These are phyloP conservation scores for Cercospora zeina DNA, from an alignment of 2,329 filamentous ascomycete genomes.

Conservation along the genomic window DNA sequence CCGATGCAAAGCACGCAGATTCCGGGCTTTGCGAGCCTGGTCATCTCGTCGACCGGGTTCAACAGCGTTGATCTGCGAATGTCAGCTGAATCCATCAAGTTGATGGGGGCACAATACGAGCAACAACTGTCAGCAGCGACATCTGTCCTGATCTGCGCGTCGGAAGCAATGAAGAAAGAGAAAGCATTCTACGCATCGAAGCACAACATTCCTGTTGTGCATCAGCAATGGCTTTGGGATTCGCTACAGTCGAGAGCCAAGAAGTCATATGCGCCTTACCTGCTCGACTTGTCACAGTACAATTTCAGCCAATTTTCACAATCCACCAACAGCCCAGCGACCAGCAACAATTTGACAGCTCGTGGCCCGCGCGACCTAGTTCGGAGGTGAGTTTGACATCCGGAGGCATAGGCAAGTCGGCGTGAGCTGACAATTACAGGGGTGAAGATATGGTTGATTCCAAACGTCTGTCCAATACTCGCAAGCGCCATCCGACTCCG, in stretches of 20 bases:
- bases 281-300: constrained; percentile 28
- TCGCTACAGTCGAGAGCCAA: constrained; percentile 62
- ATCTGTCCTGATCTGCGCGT: constrained; percentile 71
- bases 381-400: constrained; percentile 21
- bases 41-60: constrained; percentile 49
- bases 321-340: constrained; percentile 24
- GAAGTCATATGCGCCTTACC: constrained; percentile 49
- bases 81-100: constrained; percentile 70
- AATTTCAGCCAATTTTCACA: constrained; percentile 25
- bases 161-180: constrained; percentile 58
- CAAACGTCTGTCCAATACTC: constrained; percentile 38
- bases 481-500: constrained; percentile 37
- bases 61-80: constrained; percentile 76
- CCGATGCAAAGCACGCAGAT: constrained; percentile 61
- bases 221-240: constrained; percentile 79
- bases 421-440: constrained; percentile 25
- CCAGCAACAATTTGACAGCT: constrained; percentile 10
- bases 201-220: constrained; percentile 79
- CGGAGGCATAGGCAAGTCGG: constrained; percentile 9
- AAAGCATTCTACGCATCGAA: constrained; percentile 76
- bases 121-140: constrained; percentile 70
- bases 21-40: constrained; percentile 66
- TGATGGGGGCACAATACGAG: constrained; percentile 73
- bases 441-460: constrained; percentile 23
- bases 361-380: constrained; percentile 14